Conservation (phyloP, 495 filamentous ascomycete genomes). For the Amniculicola lignicola region DNA sequence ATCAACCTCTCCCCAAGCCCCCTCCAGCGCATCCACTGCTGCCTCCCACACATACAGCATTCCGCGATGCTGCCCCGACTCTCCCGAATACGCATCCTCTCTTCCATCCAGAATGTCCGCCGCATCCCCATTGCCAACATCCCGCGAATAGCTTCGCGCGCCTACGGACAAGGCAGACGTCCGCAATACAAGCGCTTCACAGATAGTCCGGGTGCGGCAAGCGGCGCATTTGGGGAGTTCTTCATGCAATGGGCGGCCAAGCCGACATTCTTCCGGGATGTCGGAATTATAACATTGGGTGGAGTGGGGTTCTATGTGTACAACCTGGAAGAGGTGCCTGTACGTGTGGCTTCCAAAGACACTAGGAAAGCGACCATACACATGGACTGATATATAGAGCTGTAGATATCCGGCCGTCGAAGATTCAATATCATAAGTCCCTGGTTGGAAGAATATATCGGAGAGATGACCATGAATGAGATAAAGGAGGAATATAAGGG, state of each 20-base stretch:
- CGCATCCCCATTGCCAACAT: neutral
- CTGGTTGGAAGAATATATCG: slow-evolving; percentile 51
- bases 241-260: slow-evolving; percentile 35
- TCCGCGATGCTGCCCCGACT: too few species aligned
- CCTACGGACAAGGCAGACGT: neutral
- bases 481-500: slow-evolving; percentile 43
- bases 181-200: slow-evolving; percentile 35
- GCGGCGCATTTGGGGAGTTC: slow-evolving; percentile 16
- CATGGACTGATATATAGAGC: neutral
- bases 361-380: neutral
- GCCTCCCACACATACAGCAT: too few species aligned
- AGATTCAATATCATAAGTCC: slow-evolving; percentile 76
- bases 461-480: slow-evolving; percentile 36
- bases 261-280: slow-evolving; percentile 42
- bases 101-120: neutral
- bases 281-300: slow-evolving; percentile 40
- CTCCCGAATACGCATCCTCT: too few species aligned
- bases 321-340: slow-evolving; percentile 76
- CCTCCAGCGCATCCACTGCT: too few species aligned
- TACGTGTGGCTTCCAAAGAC: slow-evolving; percentile 32
- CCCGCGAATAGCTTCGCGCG: neutral
- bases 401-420: slow-evolving; percentile 61
- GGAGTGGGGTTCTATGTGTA: slow-evolving; percentile 59
- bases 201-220: too few species aligned
- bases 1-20: too few species aligned